Evolutionary conservation across 768 basidiomycete genomes (phyloP).

Genomic region (Leccinum uliginosum): DNA sequence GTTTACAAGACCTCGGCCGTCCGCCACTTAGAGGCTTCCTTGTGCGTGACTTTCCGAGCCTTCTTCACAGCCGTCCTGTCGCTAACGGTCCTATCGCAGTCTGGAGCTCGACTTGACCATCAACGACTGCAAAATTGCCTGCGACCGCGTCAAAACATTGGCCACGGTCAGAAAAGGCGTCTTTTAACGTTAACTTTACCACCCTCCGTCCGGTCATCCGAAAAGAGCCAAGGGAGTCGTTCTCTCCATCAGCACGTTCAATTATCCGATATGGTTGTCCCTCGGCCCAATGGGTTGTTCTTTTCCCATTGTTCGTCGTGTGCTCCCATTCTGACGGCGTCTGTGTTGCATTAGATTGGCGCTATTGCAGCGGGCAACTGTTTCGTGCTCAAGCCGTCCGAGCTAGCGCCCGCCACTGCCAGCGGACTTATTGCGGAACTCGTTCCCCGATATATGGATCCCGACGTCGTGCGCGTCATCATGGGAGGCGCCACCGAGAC

Average conservation of each 20-base stretch:
- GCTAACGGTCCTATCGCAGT: conserved; percentile 33
- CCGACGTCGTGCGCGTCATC: conserved; percentile 56
- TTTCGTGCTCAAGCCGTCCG: conserved; percentile 72
- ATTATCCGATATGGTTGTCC: conserved; percentile 63
- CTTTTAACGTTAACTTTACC: conserved; percentile 52
- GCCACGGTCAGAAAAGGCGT: conserved; percentile 58
- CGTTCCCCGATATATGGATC: conserved; percentile 71
- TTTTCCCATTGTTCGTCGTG: not conserved
- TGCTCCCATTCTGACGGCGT: no score
- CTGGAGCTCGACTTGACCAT: conserved; percentile 58
- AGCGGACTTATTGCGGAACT: conserved; percentile 62
- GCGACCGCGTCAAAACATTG: conserved; percentile 69
- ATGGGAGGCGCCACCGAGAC: conserved; percentile 68
- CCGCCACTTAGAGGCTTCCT: conserved; percentile 53
- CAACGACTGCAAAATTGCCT: conserved; percentile 50
- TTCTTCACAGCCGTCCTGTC: not conserved
- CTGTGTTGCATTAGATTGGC: conserved; percentile 39
- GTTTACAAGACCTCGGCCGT: conserved; percentile 57
- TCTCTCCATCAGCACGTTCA: conserved; percentile 69
- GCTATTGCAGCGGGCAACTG: conserved; percentile 80
- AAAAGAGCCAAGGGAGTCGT: conserved; percentile 77
- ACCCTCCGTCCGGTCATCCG: conserved; percentile 59
- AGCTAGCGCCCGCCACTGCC: conserved; percentile 52
- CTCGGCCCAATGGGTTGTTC: conserved; percentile 52
- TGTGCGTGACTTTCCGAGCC: conserved; percentile 34